Base-by-base conservation (phyloP, 208 protist species). In the Trypanosoma caninum region DNA sequence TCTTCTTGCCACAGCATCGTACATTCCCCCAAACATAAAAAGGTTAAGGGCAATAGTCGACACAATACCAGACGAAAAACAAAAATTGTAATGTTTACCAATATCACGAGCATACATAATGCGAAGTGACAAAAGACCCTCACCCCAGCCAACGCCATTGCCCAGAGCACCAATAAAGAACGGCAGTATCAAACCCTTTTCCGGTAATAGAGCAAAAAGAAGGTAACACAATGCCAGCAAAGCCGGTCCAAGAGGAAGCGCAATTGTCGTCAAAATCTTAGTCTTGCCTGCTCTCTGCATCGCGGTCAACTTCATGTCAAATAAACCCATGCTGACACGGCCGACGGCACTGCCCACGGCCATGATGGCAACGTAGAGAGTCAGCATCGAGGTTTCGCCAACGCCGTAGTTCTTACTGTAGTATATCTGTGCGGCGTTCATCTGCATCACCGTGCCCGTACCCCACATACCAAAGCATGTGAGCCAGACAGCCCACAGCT, bases 1-100 rank as follows among this genome's bases (percentile, higher is more conserved):
- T 45, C 42, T 46, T 18, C 51, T 34, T 13, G 72, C 80, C 50
- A 82, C 68, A 28, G 64, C 64, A 55, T 89, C 85, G 57, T 82
- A 92, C 71, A 92, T 79, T 41, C 44, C 71, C n/a, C 85, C 85
- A 31, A 89, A 92, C 81, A 89, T 87, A 61, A 89, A 84, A 45
- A 71, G 78, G 60, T 92, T 92, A 18, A 92, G 54, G 30, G 67
- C 72, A 57, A 92, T 85, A 27, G 77, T 82, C 60, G 77, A 75
- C 44, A 85, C 72, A 41, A 89, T 74, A 52, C 74, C 82, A 1
- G 79, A 80, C 4, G 69, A 71, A 52, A 81, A 92, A 65, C 79
- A 82, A 50, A 87, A 89, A 61, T 92, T 92, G 72, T 92, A 92
- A 72, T 89, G 81, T 61, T 92, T 92, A 28, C 81, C 85, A 46